Base-by-base conservation (phyloP, 805 yeast genomes). In the Myxozyma lipomycoides region DNA sequence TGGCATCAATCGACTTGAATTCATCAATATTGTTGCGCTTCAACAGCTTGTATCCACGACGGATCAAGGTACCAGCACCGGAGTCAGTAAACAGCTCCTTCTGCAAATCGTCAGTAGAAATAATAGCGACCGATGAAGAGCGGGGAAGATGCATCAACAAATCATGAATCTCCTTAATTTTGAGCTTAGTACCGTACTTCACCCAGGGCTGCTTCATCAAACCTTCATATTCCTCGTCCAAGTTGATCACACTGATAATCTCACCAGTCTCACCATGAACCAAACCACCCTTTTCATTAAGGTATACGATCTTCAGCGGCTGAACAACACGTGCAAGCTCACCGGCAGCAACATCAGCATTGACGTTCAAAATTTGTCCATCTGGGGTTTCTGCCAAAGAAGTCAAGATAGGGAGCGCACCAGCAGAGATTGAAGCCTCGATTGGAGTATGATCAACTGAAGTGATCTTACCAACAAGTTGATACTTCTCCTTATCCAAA, bases 331-430 rank as follows among this genome's bases (percentile, higher is more conserved):
- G 79, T 22, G 98, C 97, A 60, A 93, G 77, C 71, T 93, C 98
- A 62, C 97, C 95, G 41, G 99, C 99, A 39, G 98, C 98, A 46
- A 93, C 96, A 67, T 93, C 99, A 5, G 99, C 99, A 67, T 93
- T 93, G 54, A 93, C 98, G 63, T 93, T 93, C 67, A 93, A 77
- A 68, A 93, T 85, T 74, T 93, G 99, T 30, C 99, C 98, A 1
- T 93, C 86, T 17, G 93, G 79, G 18, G 98, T 93, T 72, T 93
- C 99, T 6, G 98, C 98, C 62, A 93, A 73, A 1, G 98, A 91
- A 1, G 99, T 93, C 66, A 93, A 78, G 60, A 93, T 90, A 25
- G 99, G 99, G 64, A 93, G 76, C 48, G 96, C 95, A 47, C 99
- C 99, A 6, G 96, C 96, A 60, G 83, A 84, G 60, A 93, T 93